Percentiles rank a stretch among this genome's conserved stretches.
Conservation (phyloP, 2,329 filamentous ascomycete species). For the Pseudodiploospora longispora region DNA sequence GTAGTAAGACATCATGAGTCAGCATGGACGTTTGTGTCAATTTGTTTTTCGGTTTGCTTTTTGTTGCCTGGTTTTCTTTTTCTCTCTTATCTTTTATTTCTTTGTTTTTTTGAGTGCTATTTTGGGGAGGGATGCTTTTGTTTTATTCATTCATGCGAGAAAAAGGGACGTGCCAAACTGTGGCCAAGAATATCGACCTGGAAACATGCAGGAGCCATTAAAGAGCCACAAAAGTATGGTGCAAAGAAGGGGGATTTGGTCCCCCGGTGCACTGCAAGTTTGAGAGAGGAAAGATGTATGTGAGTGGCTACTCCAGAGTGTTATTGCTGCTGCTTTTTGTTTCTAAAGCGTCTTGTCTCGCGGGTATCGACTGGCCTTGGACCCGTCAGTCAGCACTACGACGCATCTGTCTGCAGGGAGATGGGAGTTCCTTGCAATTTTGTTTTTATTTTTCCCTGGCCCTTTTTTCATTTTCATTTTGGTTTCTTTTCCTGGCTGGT, state of each 20-base stretch:
- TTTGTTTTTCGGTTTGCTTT: constrained; percentile 1
- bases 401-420: too few species aligned
- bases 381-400: too few species aligned
- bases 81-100: constrained; percentile 4
- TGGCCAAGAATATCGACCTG: background rate
- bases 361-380: too few species aligned
- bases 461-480: background rate
- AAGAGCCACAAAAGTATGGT: constrained; percentile 1
- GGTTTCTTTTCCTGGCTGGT: background rate
- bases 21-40: background rate
- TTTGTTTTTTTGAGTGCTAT: background rate
- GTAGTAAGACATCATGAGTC: too few species aligned
- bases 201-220: background rate
- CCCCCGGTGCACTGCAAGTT: background rate
- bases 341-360: background rate
- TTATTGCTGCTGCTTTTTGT: background rate
- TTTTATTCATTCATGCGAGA: background rate
- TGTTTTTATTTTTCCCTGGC: background rate
- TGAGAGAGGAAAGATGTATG: background rate
- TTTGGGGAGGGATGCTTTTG: background rate
- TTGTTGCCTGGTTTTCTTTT: constrained; percentile 9
- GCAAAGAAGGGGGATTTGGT: background rate
- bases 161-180: constrained; percentile 2
- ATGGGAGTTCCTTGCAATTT: background rate
- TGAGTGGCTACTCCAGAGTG: constrained; percentile 11